Conservation (phyloP, 2,329 filamentous ascomycete species). For the Trichoderma sp. region DNA sequence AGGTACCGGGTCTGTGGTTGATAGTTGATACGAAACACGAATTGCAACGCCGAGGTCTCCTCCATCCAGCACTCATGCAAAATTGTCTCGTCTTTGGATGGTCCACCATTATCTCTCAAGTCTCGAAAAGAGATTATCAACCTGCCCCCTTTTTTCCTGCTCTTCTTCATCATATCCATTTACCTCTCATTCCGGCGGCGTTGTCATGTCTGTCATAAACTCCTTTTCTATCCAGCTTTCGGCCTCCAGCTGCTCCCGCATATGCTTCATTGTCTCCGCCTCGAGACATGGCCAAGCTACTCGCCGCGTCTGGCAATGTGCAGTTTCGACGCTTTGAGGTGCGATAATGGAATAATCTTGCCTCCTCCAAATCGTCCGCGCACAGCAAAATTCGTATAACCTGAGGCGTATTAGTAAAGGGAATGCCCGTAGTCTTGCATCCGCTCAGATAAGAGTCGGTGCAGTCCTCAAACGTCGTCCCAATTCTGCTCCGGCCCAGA, state of each 20-base stretch:
- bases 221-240: background rate
- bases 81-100: background rate
- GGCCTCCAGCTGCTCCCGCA: background rate
- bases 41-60: background rate
- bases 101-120: background rate
- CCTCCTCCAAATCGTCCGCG: constrained; percentile 12
- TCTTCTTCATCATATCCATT: background rate
- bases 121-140: background rate
- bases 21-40: background rate
- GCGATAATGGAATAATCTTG: constrained; percentile 9
- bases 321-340: background rate
- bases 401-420: background rate
- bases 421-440: constrained; percentile 15
- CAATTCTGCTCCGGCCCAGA: constrained; percentile 26
- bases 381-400: background rate
- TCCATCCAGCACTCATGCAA: background rate
- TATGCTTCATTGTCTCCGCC: background rate
- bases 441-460: constrained; percentile 24
- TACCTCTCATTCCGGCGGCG: background rate
- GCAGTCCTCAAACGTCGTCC: constrained; percentile 35
- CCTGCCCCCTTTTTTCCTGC: background rate
- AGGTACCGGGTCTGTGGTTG: background rate
- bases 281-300: background rate
- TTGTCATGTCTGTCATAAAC: background rate
- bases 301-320: background rate